A percentile compares a stretch with the other conserved stretches of the same genome.
Evolutionary conservation across 441 rosid genomes (phyloP).

Genomic region (Jatropha multifida): DNA sequence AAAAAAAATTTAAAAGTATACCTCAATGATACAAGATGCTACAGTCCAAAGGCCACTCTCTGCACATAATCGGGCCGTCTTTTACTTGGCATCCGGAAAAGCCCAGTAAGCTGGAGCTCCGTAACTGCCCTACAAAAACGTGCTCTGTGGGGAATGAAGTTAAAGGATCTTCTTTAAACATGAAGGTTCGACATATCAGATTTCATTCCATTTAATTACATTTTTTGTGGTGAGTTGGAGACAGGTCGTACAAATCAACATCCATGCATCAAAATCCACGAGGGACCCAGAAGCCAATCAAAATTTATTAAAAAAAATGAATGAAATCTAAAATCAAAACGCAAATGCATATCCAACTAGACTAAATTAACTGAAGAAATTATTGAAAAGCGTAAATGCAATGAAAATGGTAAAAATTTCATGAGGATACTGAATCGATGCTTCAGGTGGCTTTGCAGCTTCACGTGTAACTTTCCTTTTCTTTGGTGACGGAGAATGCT

Average conservation of each 20-base stretch:
- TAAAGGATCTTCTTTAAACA: slow-evolving; percentile 43
- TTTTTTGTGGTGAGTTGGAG: background rate
- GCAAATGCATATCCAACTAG: background rate
- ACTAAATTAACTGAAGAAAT: background rate
- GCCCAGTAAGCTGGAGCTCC: slow-evolving; percentile 94
- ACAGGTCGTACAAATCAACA: background rate
- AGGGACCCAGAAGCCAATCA: background rate
- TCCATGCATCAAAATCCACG: background rate
- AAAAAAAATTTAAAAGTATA: background rate
- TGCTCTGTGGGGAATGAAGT: slow-evolving; percentile 52
- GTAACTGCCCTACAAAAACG: slow-evolving; percentile 81
- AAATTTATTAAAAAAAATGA: background rate
- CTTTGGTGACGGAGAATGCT: slow-evolving; percentile 54
- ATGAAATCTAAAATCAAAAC: background rate
- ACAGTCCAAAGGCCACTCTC: slow-evolving; percentile 84
- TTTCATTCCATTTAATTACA: background rate
- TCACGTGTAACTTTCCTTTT: slow-evolving; percentile 53
- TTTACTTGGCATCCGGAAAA: slow-evolving; percentile 82
- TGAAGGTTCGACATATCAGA: background rate
- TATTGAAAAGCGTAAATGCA: background rate
- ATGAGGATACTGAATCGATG: slow-evolving; percentile 83
- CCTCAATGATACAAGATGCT: slow-evolving; percentile 8
- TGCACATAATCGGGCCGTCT: slow-evolving; percentile 86
- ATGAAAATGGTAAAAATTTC: background rate
- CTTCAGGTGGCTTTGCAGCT: slow-evolving; percentile 55